Evolutionary conservation across 2,329 filamentous ascomycete genomes (phyloP).

Genomic region (Chrysosporium queenslandicum): DNA sequence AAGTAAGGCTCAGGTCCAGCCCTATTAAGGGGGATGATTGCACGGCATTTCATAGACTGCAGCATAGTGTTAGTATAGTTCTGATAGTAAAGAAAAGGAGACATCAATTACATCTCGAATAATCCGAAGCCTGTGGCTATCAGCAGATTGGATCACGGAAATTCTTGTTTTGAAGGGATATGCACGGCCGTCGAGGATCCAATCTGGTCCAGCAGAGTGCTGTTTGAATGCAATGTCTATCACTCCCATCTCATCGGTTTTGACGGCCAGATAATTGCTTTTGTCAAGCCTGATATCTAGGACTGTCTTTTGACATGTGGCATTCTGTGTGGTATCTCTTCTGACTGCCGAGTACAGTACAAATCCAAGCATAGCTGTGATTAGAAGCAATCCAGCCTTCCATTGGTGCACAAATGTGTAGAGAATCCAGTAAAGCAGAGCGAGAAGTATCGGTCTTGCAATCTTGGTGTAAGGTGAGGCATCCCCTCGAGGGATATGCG

Average conservation of each 20-base stretch:
- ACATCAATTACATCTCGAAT: constrained; percentile 8
- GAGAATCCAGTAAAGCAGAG: too few relatives aligned
- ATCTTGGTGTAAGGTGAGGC: too few relatives aligned
- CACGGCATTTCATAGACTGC: constrained; percentile 14
- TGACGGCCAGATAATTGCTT: too few relatives aligned
- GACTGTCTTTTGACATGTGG: too few relatives aligned
- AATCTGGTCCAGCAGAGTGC: constrained; percentile 6
- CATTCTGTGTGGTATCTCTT: not conserved
- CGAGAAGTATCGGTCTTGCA: too few relatives aligned
- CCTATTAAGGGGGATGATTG: constrained; percentile 13
- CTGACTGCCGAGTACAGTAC: too few relatives aligned
- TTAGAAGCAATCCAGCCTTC: too few relatives aligned
- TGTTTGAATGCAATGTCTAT: constrained; percentile 13
- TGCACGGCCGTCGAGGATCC: constrained; percentile 9
- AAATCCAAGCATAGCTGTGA: too few relatives aligned
- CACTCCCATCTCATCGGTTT: too few relatives aligned
- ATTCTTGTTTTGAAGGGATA: not conserved
- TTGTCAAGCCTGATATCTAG: too few relatives aligned
- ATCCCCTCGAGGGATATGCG: too few relatives aligned
- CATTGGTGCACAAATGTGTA: too few relatives aligned
- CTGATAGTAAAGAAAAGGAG: not conserved
- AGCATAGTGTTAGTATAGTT: not conserved
- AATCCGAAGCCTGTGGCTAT: not conserved
- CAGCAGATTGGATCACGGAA: constrained; percentile 1
- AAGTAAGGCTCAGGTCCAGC: constrained; percentile 13